A percentile compares a stretch with the other conserved stretches of the same genome.
phyloP scores from a whole-genome alignment of 2,329 filamentous ascomycete species.

The Daldinia eschscholtzii region DNA sequence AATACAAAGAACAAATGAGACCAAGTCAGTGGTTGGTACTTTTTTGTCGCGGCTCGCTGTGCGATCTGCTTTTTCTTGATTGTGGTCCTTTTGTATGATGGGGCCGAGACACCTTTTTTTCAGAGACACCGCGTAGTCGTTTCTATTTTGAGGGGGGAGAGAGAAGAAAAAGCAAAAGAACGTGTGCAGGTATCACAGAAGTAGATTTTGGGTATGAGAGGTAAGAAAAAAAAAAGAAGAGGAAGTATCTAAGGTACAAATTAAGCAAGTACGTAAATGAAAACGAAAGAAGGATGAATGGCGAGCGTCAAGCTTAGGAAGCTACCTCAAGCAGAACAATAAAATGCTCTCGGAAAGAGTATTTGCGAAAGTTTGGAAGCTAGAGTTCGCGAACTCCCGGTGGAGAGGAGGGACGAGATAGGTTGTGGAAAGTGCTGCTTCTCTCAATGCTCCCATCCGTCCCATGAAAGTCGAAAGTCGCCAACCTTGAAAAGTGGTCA shows the following conservation, averaged over 20 bases:
- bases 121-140: conserved; percentile 32
- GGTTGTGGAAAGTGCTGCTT: conserved; percentile 19
- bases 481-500: conserved; percentile 28
- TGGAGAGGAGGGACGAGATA: conserved; percentile 34
- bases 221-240: conserved; percentile 5
- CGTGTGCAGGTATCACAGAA: conserved; percentile 21
- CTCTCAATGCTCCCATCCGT: conserved; percentile 5
- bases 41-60: conserved; percentile 28
- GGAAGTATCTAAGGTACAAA: conserved; percentile 19
- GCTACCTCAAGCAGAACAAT: conserved; percentile 34
- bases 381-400: conserved; percentile 28
- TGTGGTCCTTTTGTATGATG: conserved; percentile 23
- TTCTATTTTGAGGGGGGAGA: conserved; percentile 29
- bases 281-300: conserved; percentile 31
- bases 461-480: conserved; percentile 16
- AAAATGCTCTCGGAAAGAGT: conserved; percentile 35
- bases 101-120: conserved; percentile 36
- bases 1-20: conserved; percentile 44
- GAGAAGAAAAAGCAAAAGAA: conserved; percentile 27
- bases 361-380: conserved; percentile 37
- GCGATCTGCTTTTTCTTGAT: conserved; percentile 33
- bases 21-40: conserved; percentile 29
- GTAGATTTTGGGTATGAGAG: conserved; percentile 2
- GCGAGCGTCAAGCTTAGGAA: conserved; percentile 27
- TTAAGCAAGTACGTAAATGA: conserved; percentile 27